Evolutionary conservation across 129 eudicot genomes (phyloP).

Genomic region (Tagetes erecta): DNA sequence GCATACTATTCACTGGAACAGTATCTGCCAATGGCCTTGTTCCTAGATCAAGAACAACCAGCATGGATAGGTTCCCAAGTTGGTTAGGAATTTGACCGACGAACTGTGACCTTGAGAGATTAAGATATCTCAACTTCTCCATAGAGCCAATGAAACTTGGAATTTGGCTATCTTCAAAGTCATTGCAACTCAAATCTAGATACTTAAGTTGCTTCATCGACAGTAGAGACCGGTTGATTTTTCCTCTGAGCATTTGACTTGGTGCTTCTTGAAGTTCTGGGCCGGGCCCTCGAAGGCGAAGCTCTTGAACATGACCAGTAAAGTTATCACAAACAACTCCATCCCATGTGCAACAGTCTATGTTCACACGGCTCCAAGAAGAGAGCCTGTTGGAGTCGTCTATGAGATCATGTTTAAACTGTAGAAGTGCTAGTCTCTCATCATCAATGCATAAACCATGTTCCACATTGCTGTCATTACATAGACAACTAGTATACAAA

Average conservation of each 20-base stretch:
- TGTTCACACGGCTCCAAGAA: constrained; percentile 21
- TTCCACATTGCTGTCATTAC: background rate
- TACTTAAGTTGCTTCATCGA: constrained; percentile 26
- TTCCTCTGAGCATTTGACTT: constrained; percentile 17
- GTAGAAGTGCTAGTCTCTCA: constrained; percentile 29
- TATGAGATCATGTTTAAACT: constrained; percentile 20
- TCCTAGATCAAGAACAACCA: constrained; percentile 27
- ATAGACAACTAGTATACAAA: background rate
- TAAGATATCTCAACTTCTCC: constrained; percentile 10
- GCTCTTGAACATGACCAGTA: constrained; percentile 40
- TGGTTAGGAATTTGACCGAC: constrained; percentile 24
- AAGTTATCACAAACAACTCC: constrained; percentile 31
- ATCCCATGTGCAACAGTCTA: constrained; percentile 35
- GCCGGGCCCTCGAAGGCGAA: constrained; percentile 35
- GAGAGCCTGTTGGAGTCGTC: constrained; percentile 18
- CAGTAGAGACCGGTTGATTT: constrained; percentile 33
- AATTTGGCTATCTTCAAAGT: constrained; percentile 11
- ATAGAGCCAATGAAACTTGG: constrained; percentile 23
- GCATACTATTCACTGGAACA: background rate
- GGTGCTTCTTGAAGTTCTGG: constrained; percentile 1
- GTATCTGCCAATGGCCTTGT: background rate
- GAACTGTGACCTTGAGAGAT: constrained; percentile 24
- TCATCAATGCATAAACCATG: constrained; percentile 10
- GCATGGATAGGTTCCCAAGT: constrained; percentile 37
- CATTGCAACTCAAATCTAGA: constrained; percentile 38